Conservation (phyloP, 805 yeast species). For the Nakazawaea wickerhamii region DNA sequence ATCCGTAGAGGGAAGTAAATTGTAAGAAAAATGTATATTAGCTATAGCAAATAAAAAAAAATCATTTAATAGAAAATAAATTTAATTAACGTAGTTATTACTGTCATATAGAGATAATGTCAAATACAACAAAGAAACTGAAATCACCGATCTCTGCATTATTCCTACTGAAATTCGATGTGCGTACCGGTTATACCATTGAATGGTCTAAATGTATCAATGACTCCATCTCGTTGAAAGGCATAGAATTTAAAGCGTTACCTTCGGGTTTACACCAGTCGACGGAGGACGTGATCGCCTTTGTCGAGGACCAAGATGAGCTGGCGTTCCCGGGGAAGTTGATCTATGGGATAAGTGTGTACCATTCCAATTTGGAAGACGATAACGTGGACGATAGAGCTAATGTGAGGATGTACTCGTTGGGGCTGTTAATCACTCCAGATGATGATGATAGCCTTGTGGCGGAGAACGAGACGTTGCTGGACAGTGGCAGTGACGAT, state of each 20-base stretch:
- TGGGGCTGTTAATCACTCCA: constrained; percentile 56
- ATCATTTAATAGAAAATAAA: background rate
- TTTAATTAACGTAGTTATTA: background rate
- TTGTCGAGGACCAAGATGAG: constrained; percentile 29
- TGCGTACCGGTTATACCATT: constrained; percentile 42
- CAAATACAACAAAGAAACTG: background rate
- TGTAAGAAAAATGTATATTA: background rate
- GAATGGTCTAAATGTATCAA: constrained; percentile 35
- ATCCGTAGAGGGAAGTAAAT: constrained; percentile 4
- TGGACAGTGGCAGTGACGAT: constrained; percentile 5
- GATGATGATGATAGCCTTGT: too few relatives aligned
- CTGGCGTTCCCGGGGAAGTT: constrained; percentile 17
- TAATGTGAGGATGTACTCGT: constrained; percentile 54
- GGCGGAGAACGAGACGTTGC: constrained; percentile 15
- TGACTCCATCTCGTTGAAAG: constrained; percentile 27
- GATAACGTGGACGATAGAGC: constrained; percentile 28
- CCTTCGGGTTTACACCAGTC: constrained; percentile 65
- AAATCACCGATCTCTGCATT: constrained; percentile 33
- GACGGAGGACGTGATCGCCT: constrained; percentile 46
- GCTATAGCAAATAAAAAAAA: background rate
- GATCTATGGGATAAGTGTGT: constrained; percentile 47
- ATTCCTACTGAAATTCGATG: constrained; percentile 48
- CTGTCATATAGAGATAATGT: background rate
- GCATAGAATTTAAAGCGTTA: constrained; percentile 56
- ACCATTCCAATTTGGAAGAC: constrained; percentile 33